Base-by-base conservation (phyloP, 441 rosid species). In the Bocquillonia castaneifolia region DNA sequence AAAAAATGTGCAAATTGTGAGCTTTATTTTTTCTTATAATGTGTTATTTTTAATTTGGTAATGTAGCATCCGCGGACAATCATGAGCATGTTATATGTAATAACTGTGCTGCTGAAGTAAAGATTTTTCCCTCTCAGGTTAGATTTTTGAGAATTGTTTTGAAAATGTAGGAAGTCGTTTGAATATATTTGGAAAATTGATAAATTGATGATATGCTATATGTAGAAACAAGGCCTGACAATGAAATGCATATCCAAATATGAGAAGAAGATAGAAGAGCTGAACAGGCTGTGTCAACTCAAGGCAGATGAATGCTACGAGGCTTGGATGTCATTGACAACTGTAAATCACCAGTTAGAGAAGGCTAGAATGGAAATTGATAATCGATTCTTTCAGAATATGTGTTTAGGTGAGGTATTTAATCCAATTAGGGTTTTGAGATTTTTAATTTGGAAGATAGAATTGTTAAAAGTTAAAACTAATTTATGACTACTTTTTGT, bases 291-390 rank as follows among this genome's bases (percentile, higher is more conserved):
- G 56, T 89, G 82, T 71, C 84, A 83, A 72, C 85, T 52, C 59
- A 89, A 91, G 85, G 65, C 90, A 36, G 77, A 89, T 71, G 97
- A 91, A 81, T 91, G 97, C 68, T 86, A 87, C 57, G 90, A 91
- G 76, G 96, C 97, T 5, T 91, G 97, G 97, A 91, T 89, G 96
- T 89, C 96, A 68, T 73, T 91, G 62, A 77, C 88, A 64, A 73
- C 88, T 29, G 81, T 91, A 53, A 89, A 81, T 79, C 86, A 88
- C 80, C 88, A 83, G 72, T 81, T 88, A 72, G 89, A 83, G 84
- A 83, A 85, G 79, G 82, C 84, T 69, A 81, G 79, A 72, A 86
- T 86, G 93, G 96, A 89, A 64, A 89, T 91, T 7, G 93, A 91
- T 75, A 85, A 76, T 57, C 83, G 72, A 78, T 80, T 75, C 79